These are phyloP conservation scores for Naegleria fowleri DNA, from an alignment of 208 protist genomes.

Conservation along the genomic window DNA sequence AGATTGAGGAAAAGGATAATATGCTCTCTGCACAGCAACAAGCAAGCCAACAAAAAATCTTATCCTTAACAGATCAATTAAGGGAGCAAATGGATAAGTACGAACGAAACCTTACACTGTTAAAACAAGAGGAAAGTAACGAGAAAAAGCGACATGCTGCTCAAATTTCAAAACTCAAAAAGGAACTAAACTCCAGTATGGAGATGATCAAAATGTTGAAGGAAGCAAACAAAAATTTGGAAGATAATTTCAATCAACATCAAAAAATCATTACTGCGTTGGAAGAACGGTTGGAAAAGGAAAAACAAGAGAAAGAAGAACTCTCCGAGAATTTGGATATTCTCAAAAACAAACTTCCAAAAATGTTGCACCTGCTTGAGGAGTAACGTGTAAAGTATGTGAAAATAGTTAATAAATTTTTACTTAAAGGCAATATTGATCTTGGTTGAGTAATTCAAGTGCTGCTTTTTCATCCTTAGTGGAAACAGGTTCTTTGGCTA, in stretches of 20 bases:
- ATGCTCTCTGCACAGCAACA: background rate
- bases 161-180: background rate
- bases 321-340: background rate
- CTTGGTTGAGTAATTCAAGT: background rate
- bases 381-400: too few relatives aligned
- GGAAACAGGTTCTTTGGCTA: conserved; percentile 34
- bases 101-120: background rate
- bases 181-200: background rate
- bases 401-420: too few relatives aligned
- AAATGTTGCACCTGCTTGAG: background rate
- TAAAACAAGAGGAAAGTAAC: background rate
- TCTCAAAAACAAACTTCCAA: background rate
- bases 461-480: background rate
- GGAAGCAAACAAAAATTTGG: background rate
- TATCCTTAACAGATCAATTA: background rate
- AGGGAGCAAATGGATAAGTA: background rate
- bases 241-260: background rate
- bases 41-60: background rate
- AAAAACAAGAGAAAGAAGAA: background rate
- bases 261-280: background rate
- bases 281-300: background rate
- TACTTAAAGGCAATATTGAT: too few relatives aligned
- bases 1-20: background rate
- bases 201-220: background rate
- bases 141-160: background rate